Conservation (phyloP, 78 protist species). For the Monosiga brevicollis region DNA sequence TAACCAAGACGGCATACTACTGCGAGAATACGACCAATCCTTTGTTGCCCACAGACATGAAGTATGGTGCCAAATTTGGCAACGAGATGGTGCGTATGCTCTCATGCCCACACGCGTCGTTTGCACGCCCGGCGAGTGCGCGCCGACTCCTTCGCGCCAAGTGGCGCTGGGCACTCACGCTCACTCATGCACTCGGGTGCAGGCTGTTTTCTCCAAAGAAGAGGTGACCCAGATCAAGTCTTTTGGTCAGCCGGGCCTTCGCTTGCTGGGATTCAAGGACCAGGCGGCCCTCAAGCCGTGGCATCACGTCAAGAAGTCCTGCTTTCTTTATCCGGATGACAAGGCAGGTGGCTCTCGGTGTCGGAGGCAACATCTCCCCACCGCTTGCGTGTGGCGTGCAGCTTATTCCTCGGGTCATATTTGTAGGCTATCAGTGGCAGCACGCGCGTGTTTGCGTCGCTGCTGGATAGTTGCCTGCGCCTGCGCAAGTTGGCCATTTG, state of each 20-base stretch:
- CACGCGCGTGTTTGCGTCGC: background rate
- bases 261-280: constrained; percentile 27
- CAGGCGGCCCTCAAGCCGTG: background rate
- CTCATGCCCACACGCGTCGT: background rate
- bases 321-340: constrained; percentile 15
- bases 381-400: background rate
- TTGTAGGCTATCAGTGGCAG: background rate
- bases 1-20: background rate
- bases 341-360: background rate
- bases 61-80: background rate
- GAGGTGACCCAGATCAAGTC: background rate
- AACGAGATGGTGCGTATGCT: background rate
- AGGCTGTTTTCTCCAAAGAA: background rate
- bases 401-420: too few relatives aligned
- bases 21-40: background rate
- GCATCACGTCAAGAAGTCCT: background rate
- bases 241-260: background rate
- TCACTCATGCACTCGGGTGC: background rate
- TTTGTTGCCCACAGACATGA: background rate
- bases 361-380: too few relatives aligned
- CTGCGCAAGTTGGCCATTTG: constrained; percentile 3
- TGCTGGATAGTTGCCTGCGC: background rate
- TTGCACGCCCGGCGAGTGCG: background rate
- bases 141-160: too few relatives aligned
- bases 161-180: too few relatives aligned